These are phyloP conservation scores for Drosera spatulata DNA, from an alignment of 179 eudicot genomes.

Conservation along the genomic window DNA sequence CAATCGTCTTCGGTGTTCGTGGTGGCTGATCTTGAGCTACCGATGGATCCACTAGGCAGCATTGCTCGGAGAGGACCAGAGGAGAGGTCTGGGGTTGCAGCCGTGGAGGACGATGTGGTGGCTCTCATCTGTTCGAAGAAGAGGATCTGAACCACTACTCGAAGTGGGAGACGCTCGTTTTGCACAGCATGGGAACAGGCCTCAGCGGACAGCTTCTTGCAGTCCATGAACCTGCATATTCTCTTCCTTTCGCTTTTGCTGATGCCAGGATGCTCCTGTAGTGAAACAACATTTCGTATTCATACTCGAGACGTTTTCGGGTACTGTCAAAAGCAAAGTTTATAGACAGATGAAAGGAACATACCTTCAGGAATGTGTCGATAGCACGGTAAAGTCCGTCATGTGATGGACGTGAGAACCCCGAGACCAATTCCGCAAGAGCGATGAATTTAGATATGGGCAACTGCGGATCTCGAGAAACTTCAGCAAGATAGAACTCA, in stretches of 20 bases:
- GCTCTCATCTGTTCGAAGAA: conserved; percentile 75
- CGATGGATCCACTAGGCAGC: conserved; percentile 57
- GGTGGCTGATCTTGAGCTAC: conserved; percentile 75
- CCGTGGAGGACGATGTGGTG: conserved; percentile 26
- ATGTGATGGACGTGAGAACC: conserved; percentile 6
- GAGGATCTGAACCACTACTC: conserved; percentile 83
- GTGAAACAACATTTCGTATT: no score
- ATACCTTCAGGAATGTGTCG: conserved; percentile 11
- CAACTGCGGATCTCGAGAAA: conserved; percentile 7
- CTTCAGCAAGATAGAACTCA: conserved; percentile 10
- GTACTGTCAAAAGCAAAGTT: no score
- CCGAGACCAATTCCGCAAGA: conserved; percentile 7
- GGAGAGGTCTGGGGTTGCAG: conserved; percentile 31
- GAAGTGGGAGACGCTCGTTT: conserved; percentile 72
- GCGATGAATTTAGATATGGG: conserved; percentile 4
- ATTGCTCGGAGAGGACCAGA: conserved; percentile 22
- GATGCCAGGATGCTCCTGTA: conserved; percentile 67
- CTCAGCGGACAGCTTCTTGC: conserved; percentile 66
- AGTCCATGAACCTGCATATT: conserved; percentile 80
- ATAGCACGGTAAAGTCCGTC: conserved; percentile 13
- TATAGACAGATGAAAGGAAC: not conserved
- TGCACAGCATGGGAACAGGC: conserved; percentile 82
- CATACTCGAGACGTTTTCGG: no score
- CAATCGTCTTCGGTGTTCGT: conserved; percentile 91
- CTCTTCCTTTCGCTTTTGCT: conserved; percentile 69